Conservation (phyloP, 2,329 filamentous ascomycete genomes). For the Xylariaceae sp. region DNA sequence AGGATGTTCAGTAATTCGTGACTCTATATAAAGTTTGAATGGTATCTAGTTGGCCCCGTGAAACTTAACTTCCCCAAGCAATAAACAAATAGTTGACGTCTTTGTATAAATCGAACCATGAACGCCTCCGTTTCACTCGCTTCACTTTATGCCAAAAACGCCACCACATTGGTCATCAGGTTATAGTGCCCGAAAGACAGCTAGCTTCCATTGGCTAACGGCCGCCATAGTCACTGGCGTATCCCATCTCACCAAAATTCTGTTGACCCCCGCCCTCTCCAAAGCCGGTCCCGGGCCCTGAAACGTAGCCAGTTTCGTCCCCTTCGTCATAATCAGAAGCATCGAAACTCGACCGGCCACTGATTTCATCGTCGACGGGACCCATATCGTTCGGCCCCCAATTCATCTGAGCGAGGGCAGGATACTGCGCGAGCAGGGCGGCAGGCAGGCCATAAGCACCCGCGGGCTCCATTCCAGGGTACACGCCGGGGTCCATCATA, state of each 20-base stretch:
- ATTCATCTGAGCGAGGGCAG: slow-evolving; percentile 84
- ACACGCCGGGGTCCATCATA: slow-evolving; percentile 48
- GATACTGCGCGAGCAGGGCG: slow-evolving; percentile 86
- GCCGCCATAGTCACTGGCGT: slow-evolving; percentile 52
- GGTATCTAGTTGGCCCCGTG: too few species aligned
- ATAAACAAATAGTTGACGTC: neutral
- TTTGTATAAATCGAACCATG: neutral
- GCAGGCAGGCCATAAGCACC: slow-evolving; percentile 73
- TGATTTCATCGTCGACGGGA: slow-evolving; percentile 74
- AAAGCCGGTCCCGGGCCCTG: slow-evolving; percentile 59
- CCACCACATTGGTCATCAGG: slow-evolving; percentile 3
- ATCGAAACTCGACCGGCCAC: slow-evolving; percentile 78
- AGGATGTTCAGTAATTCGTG: too few species aligned
- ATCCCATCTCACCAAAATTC: slow-evolving; percentile 53
- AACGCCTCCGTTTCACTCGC: slow-evolving; percentile 4
- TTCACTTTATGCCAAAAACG: slow-evolving; percentile 7
- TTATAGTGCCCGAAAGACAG: neutral
- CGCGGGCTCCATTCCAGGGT: slow-evolving; percentile 55
- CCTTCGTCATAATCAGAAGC: slow-evolving; percentile 74
- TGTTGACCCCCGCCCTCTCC: slow-evolving; percentile 56
- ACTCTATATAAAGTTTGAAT: too few species aligned
- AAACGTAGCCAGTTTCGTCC: slow-evolving; percentile 68
- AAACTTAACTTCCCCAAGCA: too few species aligned
- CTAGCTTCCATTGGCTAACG: slow-evolving; percentile 28
- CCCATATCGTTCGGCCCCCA: slow-evolving; percentile 69